Conservation (phyloP, 495 filamentous ascomycete genomes). For the Penicillium ochrochloron region DNA sequence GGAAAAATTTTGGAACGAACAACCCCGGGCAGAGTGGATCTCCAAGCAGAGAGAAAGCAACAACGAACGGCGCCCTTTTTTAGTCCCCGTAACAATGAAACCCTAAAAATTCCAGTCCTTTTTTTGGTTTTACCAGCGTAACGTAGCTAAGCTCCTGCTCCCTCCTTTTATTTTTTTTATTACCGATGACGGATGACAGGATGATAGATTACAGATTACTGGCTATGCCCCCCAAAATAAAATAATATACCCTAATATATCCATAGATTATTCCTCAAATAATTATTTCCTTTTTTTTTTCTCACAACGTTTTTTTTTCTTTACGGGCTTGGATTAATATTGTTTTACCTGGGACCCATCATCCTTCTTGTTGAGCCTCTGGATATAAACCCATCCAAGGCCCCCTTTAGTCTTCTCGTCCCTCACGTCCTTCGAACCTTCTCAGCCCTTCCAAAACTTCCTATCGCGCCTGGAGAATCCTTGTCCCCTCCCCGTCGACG, state of each 20-base stretch:
- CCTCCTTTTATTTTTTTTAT: slow-evolving; percentile 4
- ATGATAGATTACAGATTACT: neutral
- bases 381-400: slow-evolving; percentile 25
- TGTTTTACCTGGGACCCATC: slow-evolving; percentile 21
- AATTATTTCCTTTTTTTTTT: slow-evolving; percentile 3
- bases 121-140: slow-evolving; percentile 3
- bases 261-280: neutral
- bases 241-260: neutral
- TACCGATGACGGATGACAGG: slow-evolving; percentile 6
- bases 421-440: slow-evolving; percentile 1
- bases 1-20: slow-evolving; percentile 20
- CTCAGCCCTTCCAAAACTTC: neutral
- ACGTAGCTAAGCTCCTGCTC: neutral
- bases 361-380: slow-evolving; percentile 27
- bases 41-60: neutral
- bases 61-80: slow-evolving; percentile 26
- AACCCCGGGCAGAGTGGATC: slow-evolving; percentile 23
- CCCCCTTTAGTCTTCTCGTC: neutral
- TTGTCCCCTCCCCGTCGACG: neutral
- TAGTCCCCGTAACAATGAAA: slow-evolving; percentile 33
- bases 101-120: slow-evolving; percentile 27
- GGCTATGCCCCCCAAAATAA: neutral
- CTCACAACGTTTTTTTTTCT: neutral
- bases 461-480: neutral
- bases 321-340: neutral